A percentile compares a stretch with the other conserved stretches of the same genome.
Evolutionary conservation across 1,284 basidiomycete genomes (phyloP).

Genomic region (Trametes sp.): DNA sequence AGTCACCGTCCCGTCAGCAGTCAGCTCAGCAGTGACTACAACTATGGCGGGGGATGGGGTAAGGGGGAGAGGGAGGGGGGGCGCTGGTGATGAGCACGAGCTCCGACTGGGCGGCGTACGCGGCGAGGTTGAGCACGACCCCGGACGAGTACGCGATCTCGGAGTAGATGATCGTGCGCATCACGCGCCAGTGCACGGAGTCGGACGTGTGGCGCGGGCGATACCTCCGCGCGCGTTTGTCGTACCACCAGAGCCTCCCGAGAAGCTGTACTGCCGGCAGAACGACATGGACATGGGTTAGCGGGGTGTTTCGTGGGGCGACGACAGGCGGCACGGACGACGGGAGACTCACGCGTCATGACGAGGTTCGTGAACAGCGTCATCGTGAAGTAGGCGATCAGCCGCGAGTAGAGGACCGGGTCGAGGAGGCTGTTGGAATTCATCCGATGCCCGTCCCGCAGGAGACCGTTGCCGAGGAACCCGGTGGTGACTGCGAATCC

Average conservation of each 20-base stretch:
- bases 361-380: not conserved
- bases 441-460: not conserved
- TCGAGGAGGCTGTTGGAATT: not conserved
- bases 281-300: no score
- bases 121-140: not conserved
- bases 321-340: no score
- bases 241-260: not conserved
- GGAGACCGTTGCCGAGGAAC: not conserved
- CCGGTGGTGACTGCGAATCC: not conserved
- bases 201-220: not conserved
- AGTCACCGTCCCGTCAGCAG: not conserved
- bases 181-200: slow-evolving; percentile 12
- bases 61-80: not conserved
- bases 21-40: not conserved
- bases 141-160: not conserved
- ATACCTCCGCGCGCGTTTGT: not conserved
- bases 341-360: not conserved
- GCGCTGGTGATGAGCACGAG: not conserved
- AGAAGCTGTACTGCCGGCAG: not conserved
- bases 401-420: not conserved
- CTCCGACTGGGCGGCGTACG: not conserved
- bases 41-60: no score
- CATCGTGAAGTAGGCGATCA: not conserved
- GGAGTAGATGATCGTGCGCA: slow-evolving; percentile 7
- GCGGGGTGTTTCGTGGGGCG: no score